Evolutionary conservation across 2,329 filamentous ascomycete genomes (phyloP).

Genomic region (Pseudocercospora eumusae): DNA sequence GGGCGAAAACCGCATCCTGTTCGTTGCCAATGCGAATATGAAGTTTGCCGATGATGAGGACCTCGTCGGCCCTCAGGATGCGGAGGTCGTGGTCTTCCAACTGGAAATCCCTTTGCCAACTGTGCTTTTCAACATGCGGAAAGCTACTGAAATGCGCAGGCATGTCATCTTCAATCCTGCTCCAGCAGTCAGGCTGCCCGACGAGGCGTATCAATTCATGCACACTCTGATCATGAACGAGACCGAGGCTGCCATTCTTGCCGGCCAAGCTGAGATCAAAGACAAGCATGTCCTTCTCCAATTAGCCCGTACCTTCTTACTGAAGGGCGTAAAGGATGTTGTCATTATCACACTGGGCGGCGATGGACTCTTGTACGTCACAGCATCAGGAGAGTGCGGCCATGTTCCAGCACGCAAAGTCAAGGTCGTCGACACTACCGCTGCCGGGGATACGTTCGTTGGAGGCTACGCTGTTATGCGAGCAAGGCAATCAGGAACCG

Average conservation of each 20-base stretch:
- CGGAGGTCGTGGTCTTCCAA: conserved; percentile 50
- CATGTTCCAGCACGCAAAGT: conserved; percentile 62
- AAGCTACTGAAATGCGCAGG: conserved; percentile 34
- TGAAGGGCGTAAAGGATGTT: conserved; percentile 70
- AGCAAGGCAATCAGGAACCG: conserved; percentile 54
- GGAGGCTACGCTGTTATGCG: conserved; percentile 79
- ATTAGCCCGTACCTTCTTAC: conserved; percentile 58
- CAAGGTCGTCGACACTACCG: conserved; percentile 86
- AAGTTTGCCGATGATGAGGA: conserved; percentile 37
- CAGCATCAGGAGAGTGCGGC: conserved; percentile 28
- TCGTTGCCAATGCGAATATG: conserved; percentile 52
- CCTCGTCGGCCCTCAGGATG: conserved; percentile 24
- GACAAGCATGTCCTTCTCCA: conserved; percentile 43
- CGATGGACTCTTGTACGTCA: conserved; percentile 40
- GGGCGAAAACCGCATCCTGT: conserved; percentile 54
- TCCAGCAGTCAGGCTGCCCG: conserved; percentile 66
- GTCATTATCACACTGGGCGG: conserved; percentile 82
- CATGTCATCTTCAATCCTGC: conserved; percentile 82
- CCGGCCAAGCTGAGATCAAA: conserved; percentile 46
- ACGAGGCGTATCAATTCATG: conserved; percentile 65
- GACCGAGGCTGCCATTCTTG: conserved; percentile 78
- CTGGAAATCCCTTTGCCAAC: conserved; percentile 49
- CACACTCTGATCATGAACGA: conserved; percentile 87
- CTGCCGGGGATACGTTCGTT: conserved; percentile 91
- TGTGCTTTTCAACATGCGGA: conserved; percentile 40